Conservation (phyloP, 495 filamentous ascomycete species). For the Podospora bellae-mahoneyi region DNA sequence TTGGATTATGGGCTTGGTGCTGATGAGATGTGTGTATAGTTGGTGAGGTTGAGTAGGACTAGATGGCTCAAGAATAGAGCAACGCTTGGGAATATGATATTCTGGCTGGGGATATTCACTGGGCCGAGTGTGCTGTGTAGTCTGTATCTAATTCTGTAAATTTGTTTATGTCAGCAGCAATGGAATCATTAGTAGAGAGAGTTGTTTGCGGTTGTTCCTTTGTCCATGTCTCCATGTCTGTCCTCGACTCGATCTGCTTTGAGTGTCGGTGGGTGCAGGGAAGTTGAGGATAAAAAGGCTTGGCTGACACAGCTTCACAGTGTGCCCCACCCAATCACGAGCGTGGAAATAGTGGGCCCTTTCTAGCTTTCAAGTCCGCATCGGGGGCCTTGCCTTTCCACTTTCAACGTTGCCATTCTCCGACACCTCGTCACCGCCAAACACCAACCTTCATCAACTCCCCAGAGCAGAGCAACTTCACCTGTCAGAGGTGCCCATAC, state of each 20-base stretch:
- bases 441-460: conserved; percentile 1
- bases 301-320: conserved; percentile 20
- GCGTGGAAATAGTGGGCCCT: conserved; percentile 10
- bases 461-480: conserved; percentile 5
- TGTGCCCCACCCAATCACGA: not conserved
- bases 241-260: not conserved
- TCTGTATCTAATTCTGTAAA: conserved; percentile 64
- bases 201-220: not conserved
- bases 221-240: not conserved
- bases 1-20: not conserved
- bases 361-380: conserved; percentile 9
- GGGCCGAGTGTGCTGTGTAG: conserved; percentile 69
- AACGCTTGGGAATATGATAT: conserved; percentile 66
- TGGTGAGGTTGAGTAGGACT: conserved; percentile 61
- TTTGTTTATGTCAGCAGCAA: not conserved
- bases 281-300: not conserved
- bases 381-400: conserved; percentile 12
- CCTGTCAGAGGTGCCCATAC: conserved; percentile 1
- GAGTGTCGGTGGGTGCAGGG: not conserved
- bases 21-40: conserved; percentile 20
- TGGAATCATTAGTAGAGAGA: not conserved
- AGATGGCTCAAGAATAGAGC: conserved; percentile 56
- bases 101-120: conserved; percentile 70
- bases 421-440: conserved; percentile 9
- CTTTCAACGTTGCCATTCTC: conserved; percentile 22